These are phyloP conservation scores for Chlamydomonas eustigma DNA, from an alignment of 139 green algal genomes.

Conservation along the genomic window DNA sequence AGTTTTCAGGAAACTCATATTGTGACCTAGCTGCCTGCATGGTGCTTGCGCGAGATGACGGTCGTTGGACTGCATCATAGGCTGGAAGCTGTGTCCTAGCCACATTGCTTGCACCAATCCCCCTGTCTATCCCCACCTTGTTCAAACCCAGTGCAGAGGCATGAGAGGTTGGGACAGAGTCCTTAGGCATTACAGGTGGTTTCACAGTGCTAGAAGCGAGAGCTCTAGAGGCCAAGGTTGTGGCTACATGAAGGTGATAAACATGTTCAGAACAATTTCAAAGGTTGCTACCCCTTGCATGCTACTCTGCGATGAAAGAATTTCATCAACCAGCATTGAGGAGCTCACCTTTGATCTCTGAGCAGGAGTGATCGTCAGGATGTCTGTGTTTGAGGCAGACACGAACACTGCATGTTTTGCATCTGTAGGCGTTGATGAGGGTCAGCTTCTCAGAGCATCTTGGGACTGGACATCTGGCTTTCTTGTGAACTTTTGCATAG, in stretches of 20 bases:
- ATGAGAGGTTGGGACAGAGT: too few species aligned
- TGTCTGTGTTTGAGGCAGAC: conserved; percentile 73
- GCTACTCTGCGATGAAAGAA: neutral
- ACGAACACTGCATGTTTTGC: conserved; percentile 43
- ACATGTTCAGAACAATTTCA: too few species aligned
- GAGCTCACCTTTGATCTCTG: conserved; percentile 21
- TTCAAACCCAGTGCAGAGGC: neutral
- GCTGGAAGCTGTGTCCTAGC: neutral
- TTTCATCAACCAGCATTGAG: neutral
- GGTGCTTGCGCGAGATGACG: neutral
- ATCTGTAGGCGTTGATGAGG: conserved; percentile 64
- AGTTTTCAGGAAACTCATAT: neutral
- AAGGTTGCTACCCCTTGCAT: too few species aligned
- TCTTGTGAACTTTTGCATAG: conserved; percentile 64
- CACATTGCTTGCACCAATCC: neutral
- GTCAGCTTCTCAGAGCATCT: conserved; percentile 69
- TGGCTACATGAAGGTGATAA: too few species aligned
- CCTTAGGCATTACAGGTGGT: too few species aligned
- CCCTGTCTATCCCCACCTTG: neutral
- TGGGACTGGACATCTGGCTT: conserved; percentile 26
- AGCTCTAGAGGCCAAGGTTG: too few species aligned
- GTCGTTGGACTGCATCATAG: neutral
- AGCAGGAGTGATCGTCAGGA: conserved; percentile 58
- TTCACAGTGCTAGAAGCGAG: too few species aligned
- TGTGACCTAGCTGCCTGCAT: neutral